phyloP scores from a whole-genome alignment of 352 stramenopile species.

The Globisporangium paroecandrum region DNA sequence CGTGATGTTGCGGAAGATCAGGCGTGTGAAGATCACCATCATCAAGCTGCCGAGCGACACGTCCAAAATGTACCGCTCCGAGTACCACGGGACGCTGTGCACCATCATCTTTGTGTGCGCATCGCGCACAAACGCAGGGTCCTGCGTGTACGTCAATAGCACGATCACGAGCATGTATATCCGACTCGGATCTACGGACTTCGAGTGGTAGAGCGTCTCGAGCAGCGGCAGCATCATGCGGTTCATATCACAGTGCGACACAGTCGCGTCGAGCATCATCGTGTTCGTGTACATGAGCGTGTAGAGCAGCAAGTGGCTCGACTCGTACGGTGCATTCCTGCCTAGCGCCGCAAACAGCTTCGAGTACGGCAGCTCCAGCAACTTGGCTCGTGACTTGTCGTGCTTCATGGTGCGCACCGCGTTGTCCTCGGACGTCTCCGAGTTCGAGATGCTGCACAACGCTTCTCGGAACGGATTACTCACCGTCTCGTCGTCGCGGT shows the following conservation, averaged over 20 bases:
- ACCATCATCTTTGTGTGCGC: conserved; percentile 64
- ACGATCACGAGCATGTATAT: conserved; percentile 77
- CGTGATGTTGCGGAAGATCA: conserved; percentile 78
- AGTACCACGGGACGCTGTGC: conserved; percentile 67
- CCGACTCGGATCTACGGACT: conserved; percentile 52
- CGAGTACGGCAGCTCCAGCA: conserved; percentile 40
- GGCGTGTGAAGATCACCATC: conserved; percentile 73
- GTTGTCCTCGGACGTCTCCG: conserved; percentile 17
- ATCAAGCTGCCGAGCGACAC: conserved; percentile 70
- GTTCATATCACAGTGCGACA: conserved; percentile 43
- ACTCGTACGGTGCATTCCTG: conserved; percentile 54
- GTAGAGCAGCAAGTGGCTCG: conserved; percentile 71
- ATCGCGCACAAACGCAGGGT: conserved; percentile 50
- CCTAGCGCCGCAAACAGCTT: conserved; percentile 54
- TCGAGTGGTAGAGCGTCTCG: conserved; percentile 67
- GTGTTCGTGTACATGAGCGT: conserved; percentile 64
- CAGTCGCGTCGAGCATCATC: conserved; percentile 45
- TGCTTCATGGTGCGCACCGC: conserved; percentile 21
- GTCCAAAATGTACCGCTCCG: conserved; percentile 75
- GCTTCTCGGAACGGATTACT: conserved; percentile 68
- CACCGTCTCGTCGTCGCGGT: conserved; percentile 37
- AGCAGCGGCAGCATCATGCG: conserved; percentile 60
- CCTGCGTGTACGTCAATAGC: conserved; percentile 64
- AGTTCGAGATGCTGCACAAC: conserved; percentile 40
- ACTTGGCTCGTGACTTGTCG: conserved; percentile 25